Evolutionary conservation across 345 rosid genomes (phyloP), one percentile per base, ranked within the genome.

Genomic region (Populus euphratica): DNA sequence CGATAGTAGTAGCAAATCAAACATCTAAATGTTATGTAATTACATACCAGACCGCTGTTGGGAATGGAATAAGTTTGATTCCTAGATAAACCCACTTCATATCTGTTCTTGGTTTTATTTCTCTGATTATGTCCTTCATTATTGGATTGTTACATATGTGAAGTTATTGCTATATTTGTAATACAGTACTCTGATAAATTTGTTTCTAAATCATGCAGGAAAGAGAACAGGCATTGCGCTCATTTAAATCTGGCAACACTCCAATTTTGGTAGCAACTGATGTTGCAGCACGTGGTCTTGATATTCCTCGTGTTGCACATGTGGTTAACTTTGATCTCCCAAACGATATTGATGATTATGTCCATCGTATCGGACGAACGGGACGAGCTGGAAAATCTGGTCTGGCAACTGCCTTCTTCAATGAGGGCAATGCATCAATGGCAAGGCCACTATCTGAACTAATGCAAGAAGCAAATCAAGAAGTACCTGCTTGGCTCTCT

Each of bases 261-360:
- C 99, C 99, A 7, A 95, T 95, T 62, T 81, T 95, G 86, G 99
- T 95, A 13, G 99, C 99, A 67, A 95, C 99, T 6, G 99, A 95
- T 70, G 98, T 94, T 68, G 98, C 94, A 36, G 94, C 94, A 6
- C 94, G 94, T 66, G 99, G 99, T 70, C 99, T 95, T 43, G 99
- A 95, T 84, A 93, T 95, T 31, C 99, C 99, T 21, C 94, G 90
- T 47, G 99, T 95, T 50, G 86, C 99, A 61, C 99, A 95, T 52
- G 99, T 95, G 6, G 96, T 95, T 71, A 95, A 95, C 82, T 95
- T 95, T 65, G 98, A 95, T 84, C 94, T 95, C 50, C 99, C 99
- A 11, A 93, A 93, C 75, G 99, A 95, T 78, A 95, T 95, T 39
- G 98, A 95, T 74, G 99, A 95, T 83, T 95, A 95, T 62, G 99